Evolutionary conservation across 768 basidiomycete species (phyloP), one percentile per base, ranked within the genome.

Genomic region (Leccinum pellstonianum): DNA sequence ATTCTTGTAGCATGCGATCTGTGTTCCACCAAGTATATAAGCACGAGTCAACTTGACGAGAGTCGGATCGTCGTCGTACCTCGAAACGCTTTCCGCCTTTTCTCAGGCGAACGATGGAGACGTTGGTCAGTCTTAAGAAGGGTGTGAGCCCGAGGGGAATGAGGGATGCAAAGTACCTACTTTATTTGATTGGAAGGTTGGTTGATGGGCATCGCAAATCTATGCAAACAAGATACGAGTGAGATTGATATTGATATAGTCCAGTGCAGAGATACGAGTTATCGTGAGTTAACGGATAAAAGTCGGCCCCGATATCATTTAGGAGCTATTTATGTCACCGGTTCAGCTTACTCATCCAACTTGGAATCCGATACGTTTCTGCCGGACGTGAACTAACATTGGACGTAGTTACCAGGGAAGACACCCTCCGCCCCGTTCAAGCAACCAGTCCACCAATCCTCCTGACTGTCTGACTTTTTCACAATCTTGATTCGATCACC

Each of bases 1-100:
- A 77, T 99, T 99, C 81, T 98, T 96, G 80, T 98, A 99, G 75
- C 95, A 97, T 38, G 97, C 96, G 68, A 99, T 91, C 96, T 90
- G 63, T 27, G 29, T 54, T 55, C 48, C 29, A n/a, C 14, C 9
- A 19, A 43, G 54, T 23, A 17, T 23, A 47, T 60, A 8, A 33
- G 54, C 19, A 46, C 43, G 14, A 29, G 33, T 55, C 8, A n/a
- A 6, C 27, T 7, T 25, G 50, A 29, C n/a, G n/a, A 54, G 23
- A 23, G 10, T 54, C 23, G 23, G 29, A 41, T 37, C 9, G 5
- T 49, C 17, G 3, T 49, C 19, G 31, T 66, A 93, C 95, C 82
- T 99, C 97, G 72, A 97, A 98, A 52, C 97, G 87, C 76, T 98
- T 98, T 46, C 97, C 97, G 50, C 90, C 93, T 73, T 98, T 98